Evolutionary conservation across 83 land plant genomes (phyloP), one percentile per base, ranked within the genome.

Genomic region (Larix sibirica): DNA sequence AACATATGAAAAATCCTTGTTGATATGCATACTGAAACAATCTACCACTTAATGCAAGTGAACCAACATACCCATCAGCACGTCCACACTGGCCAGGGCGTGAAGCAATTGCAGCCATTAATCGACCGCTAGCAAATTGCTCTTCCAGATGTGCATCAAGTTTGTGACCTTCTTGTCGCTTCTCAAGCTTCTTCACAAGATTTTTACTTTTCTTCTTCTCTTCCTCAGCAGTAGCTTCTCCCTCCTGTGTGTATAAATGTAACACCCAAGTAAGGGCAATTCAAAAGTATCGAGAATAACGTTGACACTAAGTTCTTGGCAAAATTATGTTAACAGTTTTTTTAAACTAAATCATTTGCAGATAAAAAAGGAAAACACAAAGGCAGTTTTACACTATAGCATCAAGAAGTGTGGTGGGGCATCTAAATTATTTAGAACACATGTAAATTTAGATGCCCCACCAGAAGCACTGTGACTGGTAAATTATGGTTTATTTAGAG

Each of bases 91-190:
- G 89, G 17, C 90, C 90, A 38, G 94, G 91, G 4, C 93, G 88
- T 20, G 93, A 88, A 21, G 93, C 82, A 26, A 91, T 89, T 33
- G 79, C 68, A 26, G 93, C 93, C 40, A 86, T 28, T 59, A 88
- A 62, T 13, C 90, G 70, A 4, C 91, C 91, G 71, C 84, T 18
- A 13, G 79, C 83, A 68, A 91, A 88, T 21, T 89, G 94, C 79
- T 89, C 95, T 74, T 93, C 95, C 80, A 93, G 70, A 58, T 93
- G 95, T 12, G 90, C 62, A 26, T 93, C 95, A 56, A 93, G 90
- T 24, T 83, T 92, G 44, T 90, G 95, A 42, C 83, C 95, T 77
- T 84, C 83, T 12, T 81, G 83, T 21, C 95, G 88, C 84, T 91
- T 93, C 77, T 88, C 92, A 0, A 93, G 38, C 84, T 93, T 92